Conservation (phyloP, 805 yeast genomes). For the Candida schatavii region DNA sequence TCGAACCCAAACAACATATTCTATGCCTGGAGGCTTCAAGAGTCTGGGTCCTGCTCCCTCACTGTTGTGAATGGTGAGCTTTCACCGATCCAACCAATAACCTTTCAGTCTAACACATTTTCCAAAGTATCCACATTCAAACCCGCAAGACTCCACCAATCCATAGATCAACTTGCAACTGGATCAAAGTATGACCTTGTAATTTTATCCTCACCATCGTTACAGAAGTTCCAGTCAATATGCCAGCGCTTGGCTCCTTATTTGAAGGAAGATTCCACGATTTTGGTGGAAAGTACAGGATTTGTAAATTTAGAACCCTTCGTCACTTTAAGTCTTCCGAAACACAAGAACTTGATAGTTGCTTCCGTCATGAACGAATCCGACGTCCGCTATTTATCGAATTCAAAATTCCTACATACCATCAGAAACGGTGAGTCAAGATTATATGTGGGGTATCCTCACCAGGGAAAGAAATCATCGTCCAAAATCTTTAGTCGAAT, state of each 20-base stretch:
- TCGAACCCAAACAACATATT: conserved; percentile 56
- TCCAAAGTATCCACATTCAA: conserved; percentile 10
- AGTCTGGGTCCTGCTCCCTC: conserved; percentile 36
- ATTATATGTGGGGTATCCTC: conserved; percentile 38
- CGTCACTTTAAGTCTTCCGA: conserved; percentile 43
- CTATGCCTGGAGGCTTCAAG: conserved; percentile 56
- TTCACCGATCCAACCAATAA: conserved; percentile 9
- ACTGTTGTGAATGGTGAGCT: conserved; percentile 34
- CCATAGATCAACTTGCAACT: conserved; percentile 11
- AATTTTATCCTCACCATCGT: conserved; percentile 30
- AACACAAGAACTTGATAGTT: conserved; percentile 31
- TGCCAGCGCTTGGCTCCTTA: conserved; percentile 23
- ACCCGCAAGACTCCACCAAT: conserved; percentile 15
- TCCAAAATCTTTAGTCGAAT: conserved; percentile 26
- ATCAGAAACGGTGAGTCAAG: conserved; percentile 42
- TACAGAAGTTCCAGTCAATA: conserved; percentile 37
- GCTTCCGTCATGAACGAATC: conserved; percentile 62
- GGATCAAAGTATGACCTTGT: conserved; percentile 29
- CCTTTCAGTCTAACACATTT: conserved; percentile 15
- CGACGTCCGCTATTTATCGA: conserved; percentile 44
- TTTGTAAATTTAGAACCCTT: conserved; percentile 73
- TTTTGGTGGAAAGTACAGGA: conserved; percentile 68
- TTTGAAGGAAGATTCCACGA: conserved; percentile 40
- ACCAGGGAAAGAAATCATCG: not conserved
- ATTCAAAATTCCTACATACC: conserved; percentile 26